Evolutionary conservation across 148 eudicot genomes (phyloP).

Genomic region (Chenopodium quinoa): DNA sequence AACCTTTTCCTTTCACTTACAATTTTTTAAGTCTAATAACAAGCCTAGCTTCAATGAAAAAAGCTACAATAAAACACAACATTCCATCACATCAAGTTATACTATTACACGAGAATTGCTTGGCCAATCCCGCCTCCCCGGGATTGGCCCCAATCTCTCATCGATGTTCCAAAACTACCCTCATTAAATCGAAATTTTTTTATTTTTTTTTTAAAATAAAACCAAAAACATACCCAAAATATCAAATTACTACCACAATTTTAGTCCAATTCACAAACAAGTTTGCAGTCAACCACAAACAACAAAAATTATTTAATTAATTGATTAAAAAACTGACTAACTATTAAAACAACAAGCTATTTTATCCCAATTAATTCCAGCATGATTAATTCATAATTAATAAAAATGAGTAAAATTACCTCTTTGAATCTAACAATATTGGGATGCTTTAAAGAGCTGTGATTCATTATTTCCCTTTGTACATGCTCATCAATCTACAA

Average conservation of each 20-base stretch:
- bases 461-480: slow-evolving; percentile 87
- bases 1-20: slow-evolving; percentile 12
- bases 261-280: not conserved
- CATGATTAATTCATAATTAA: not conserved
- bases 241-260: not conserved
- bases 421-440: slow-evolving; percentile 83
- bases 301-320: too few relatives aligned
- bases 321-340: not conserved
- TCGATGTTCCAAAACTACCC: not conserved
- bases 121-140: not conserved
- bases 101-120: not conserved
- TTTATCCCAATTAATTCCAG: not conserved
- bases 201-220: too few relatives aligned
- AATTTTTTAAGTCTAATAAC: not conserved
- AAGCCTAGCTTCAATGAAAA: not conserved
- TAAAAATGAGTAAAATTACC: slow-evolving; percentile 32
- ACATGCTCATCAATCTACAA: slow-evolving; percentile 92
- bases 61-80: not conserved
- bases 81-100: not conserved
- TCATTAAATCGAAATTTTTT: too few relatives aligned
- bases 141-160: not conserved
- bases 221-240: not conserved
- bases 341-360: not conserved
- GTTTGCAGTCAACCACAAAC: not conserved
- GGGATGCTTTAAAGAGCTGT: slow-evolving; percentile 80